phyloP scores from a whole-genome alignment of 345 rosid genomes.

The Hibiscus tridactylites region DNA sequence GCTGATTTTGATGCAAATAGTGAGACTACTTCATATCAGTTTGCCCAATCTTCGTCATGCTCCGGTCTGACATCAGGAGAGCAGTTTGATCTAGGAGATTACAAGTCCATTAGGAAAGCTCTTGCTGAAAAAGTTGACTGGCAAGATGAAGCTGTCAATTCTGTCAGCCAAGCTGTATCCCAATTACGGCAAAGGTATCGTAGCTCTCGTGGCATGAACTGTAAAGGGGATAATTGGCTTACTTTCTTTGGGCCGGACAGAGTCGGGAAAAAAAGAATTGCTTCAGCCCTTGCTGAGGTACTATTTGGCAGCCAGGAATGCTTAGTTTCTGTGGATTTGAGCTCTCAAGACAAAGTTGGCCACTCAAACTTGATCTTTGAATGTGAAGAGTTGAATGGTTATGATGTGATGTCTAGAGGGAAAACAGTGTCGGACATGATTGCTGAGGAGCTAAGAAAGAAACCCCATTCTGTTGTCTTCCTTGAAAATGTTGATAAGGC shows the following conservation, averaged over 20 bases:
- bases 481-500: conserved; percentile 60
- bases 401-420: conserved; percentile 32
- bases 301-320: conserved; percentile 36
- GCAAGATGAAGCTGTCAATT: conserved; percentile 52
- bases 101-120: conserved; percentile 34
- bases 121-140: conserved; percentile 46
- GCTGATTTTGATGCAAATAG: conserved; percentile 11
- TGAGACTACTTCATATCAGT: conserved; percentile 20
- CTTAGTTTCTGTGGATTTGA: conserved; percentile 41
- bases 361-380: conserved; percentile 18
- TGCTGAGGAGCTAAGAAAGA: conserved; percentile 40
- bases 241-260: conserved; percentile 67
- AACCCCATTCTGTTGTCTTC: conserved; percentile 43
- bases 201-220: conserved; percentile 16
- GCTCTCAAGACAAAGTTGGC: conserved; percentile 21
- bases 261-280: conserved; percentile 61
- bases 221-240: conserved; percentile 43
- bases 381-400: conserved; percentile 18
- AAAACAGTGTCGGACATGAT: conserved; percentile 43
- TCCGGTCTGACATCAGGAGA: conserved; percentile 18
- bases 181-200: conserved; percentile 33
- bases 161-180: conserved; percentile 40
- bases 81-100: conserved; percentile 25
- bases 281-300: conserved; percentile 46
- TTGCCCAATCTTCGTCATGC: conserved; percentile 20